Percentiles rank a stretch among this genome's conserved stretches.
These are phyloP conservation scores for Arabis hirsuta DNA, from an alignment of 345 rosid genomes.

Conservation along the genomic window DNA sequence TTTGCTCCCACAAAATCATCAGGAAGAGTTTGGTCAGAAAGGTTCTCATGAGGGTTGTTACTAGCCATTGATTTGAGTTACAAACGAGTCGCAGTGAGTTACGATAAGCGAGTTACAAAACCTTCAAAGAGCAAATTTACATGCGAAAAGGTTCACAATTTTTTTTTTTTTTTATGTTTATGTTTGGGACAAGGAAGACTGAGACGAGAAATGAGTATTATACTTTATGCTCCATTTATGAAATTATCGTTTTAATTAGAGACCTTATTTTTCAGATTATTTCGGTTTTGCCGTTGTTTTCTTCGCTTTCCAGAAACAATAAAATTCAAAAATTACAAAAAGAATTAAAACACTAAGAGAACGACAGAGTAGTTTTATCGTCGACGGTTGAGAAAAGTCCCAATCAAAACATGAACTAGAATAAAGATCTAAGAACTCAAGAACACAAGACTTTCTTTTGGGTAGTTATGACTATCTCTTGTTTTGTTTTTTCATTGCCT, in stretches of 20 bases:
- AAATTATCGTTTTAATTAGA: conserved; percentile 20
- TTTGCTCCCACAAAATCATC: conserved; percentile 97
- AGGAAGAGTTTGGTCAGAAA: conserved; percentile 49
- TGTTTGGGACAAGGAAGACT: conserved; percentile 32
- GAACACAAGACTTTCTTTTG: too few relatives aligned
- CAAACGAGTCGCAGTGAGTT: conserved; percentile 41
- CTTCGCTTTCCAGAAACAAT: conserved; percentile 13
- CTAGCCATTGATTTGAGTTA: conserved; percentile 61
- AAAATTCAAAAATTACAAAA: too few relatives aligned
- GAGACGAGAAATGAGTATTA: conserved; percentile 40
- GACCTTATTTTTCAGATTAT: conserved; percentile 35
- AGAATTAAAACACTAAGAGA: too few relatives aligned
- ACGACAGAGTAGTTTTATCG: too few relatives aligned
- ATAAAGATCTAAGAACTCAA: too few relatives aligned
- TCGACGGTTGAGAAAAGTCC: too few relatives aligned
- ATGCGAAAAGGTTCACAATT: conserved; percentile 41
- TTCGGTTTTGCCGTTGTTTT: conserved; percentile 41
- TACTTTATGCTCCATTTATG: conserved; percentile 46
- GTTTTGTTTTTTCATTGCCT: too few relatives aligned
- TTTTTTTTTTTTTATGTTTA: neutral
- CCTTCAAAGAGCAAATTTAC: conserved; percentile 41
- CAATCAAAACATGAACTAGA: too few relatives aligned
- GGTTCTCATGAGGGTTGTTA: conserved; percentile 61
- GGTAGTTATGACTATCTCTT: too few relatives aligned
- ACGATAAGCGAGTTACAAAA: conserved; percentile 31